Evolutionary conservation across 352 stramenopile species (phyloP).

Genomic region (Pythium rishiriense): DNA sequence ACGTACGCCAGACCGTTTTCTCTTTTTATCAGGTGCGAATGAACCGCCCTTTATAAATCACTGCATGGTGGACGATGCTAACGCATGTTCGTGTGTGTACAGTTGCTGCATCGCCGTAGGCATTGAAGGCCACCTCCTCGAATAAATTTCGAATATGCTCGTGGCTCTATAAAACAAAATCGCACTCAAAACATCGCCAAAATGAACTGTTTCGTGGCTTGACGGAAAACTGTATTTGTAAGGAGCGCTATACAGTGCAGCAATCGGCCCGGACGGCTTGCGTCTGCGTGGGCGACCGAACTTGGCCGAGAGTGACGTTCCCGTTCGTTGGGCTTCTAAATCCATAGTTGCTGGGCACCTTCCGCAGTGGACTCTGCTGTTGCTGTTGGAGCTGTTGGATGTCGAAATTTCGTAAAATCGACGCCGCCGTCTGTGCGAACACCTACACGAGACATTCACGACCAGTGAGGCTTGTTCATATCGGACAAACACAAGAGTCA

Average conservation of each 20-base stretch:
- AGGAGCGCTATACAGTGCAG: constrained; percentile 2
- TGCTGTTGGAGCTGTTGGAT: constrained; percentile 64
- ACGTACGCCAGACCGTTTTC: constrained; percentile 77
- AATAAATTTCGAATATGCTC: constrained; percentile 27
- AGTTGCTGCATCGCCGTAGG: constrained; percentile 75
- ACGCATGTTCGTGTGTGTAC: not conserved
- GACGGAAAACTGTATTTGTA: not conserved
- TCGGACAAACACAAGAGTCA: not conserved
- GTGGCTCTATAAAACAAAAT: not conserved
- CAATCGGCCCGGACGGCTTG: constrained; percentile 1
- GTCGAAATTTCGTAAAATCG: constrained; percentile 79
- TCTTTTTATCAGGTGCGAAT: constrained; percentile 72
- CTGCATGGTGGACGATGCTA: not conserved
- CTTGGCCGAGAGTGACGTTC: constrained; percentile 8
- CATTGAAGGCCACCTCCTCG: constrained; percentile 64
- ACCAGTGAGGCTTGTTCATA: no score
- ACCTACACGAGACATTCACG: constrained; percentile 38
- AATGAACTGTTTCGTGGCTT: not conserved
- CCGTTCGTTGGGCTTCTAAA: constrained; percentile 1
- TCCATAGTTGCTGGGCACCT: not conserved
- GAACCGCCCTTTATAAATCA: no score
- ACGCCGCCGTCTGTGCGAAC: constrained; percentile 68
- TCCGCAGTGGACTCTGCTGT: constrained; percentile 16
- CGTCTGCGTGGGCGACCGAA: not conserved
- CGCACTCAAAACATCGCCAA: not conserved